A percentile compares a stretch with the other conserved stretches of the same genome.
Evolutionary conservation across 106 monocot species (phyloP).

Genomic region (Dendrobium nobile): DNA sequence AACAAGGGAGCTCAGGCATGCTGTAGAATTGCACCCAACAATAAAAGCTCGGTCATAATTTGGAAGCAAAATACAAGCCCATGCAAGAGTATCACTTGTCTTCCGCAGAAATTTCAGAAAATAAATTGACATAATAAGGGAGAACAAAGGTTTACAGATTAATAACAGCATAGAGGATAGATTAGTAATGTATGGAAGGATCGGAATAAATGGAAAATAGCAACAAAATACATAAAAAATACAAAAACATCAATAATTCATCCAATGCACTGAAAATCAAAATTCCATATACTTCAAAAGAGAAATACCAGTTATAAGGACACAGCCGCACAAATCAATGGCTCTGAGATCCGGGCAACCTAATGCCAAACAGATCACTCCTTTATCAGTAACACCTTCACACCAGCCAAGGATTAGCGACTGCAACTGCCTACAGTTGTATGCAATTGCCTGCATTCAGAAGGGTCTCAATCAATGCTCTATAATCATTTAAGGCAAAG

Average conservation of each 20-base stretch:
- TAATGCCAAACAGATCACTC: slow-evolving; percentile 70
- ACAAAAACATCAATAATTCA: neutral
- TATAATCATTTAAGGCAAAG: too few relatives aligned
- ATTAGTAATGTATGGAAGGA: neutral
- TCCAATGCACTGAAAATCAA: neutral
- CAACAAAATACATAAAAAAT: neutral
- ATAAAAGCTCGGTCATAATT: too few relatives aligned
- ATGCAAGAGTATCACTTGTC: neutral
- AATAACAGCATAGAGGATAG: neutral
- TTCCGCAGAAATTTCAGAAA: neutral
- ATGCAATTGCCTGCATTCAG: slow-evolving; percentile 69
- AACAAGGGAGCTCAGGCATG: too few relatives aligned
- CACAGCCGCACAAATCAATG: slow-evolving; percentile 83
- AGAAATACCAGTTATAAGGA: slow-evolving; percentile 86
- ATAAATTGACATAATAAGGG: neutral
- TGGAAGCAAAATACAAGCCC: too few relatives aligned
- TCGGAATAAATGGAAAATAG: neutral
- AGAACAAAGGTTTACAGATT: neutral
- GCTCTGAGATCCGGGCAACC: slow-evolving; percentile 85
- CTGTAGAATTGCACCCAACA: too few relatives aligned
- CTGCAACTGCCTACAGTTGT: slow-evolving; percentile 63
- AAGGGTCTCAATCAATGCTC: neutral
- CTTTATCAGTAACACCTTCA: slow-evolving; percentile 73
- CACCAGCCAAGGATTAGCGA: slow-evolving; percentile 89
- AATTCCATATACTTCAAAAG: neutral